Conservation (phyloP, 805 yeast genomes). For the Metschnikowia shivogae region DNA sequence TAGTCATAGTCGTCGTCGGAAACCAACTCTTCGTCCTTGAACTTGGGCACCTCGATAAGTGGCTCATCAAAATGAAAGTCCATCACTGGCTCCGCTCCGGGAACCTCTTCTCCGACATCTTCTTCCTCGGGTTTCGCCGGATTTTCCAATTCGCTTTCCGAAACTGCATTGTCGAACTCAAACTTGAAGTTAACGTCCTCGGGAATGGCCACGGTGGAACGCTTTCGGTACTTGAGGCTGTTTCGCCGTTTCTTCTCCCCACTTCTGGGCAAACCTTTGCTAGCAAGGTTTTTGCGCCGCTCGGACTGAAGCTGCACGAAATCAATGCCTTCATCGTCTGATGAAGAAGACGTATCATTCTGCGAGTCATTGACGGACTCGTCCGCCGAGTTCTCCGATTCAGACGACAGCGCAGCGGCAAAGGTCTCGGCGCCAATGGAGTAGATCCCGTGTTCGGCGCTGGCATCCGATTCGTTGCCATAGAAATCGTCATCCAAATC, state of each 20-base stretch:
- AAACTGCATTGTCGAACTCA: constrained; percentile 34
- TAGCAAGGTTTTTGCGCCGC: constrained; percentile 29
- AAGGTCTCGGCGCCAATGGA: constrained; percentile 17
- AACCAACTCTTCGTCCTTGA: constrained; percentile 44
- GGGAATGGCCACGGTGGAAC: constrained; percentile 38
- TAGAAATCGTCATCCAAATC: neutral
- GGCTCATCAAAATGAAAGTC: constrained; percentile 31
- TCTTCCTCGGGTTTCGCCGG: constrained; percentile 41
- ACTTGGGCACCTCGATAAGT: constrained; percentile 47
- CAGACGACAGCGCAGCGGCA: constrained; percentile 8
- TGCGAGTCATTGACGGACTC: constrained; percentile 22
- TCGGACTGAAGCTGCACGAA: constrained; percentile 69
- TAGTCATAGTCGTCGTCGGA: constrained; percentile 67
- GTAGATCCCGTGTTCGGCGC: constrained; percentile 22
- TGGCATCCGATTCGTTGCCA: constrained; percentile 5
- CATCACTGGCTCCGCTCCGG: constrained; percentile 10
- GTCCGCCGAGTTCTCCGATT: constrained; percentile 15
- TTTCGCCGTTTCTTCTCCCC: constrained; percentile 8
- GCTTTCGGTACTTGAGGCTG: constrained; percentile 22
- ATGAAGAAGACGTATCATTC: constrained; percentile 25
- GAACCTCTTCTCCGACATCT: constrained; percentile 57
- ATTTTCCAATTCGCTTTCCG: constrained; percentile 14
- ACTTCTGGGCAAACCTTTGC: constrained; percentile 5
- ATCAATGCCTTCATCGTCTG: constrained; percentile 64
- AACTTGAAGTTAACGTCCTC: constrained; percentile 40